Evolutionary conservation across 164 flowering plant genomes (phyloP).

Genomic region (Houttuynia cordata): DNA sequence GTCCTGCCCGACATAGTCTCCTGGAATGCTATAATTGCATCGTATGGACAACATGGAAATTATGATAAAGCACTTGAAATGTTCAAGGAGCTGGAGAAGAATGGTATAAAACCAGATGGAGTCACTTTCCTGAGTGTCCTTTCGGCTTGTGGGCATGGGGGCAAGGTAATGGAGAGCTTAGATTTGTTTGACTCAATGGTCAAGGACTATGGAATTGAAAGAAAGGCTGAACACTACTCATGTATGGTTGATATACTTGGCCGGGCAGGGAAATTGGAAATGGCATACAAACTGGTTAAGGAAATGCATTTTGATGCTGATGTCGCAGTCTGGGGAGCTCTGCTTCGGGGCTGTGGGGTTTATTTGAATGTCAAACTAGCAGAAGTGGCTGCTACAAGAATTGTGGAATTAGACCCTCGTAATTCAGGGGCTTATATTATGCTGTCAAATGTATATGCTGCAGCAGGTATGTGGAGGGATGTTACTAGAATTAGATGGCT

Average conservation of each 20-base stretch:
- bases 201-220: too few species aligned
- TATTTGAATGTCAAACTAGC: conserved; percentile 28
- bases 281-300: too few species aligned
- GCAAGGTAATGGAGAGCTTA: conserved; percentile 34
- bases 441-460: conserved; percentile 36
- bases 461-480: conserved; percentile 34
- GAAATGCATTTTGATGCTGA: too few species aligned
- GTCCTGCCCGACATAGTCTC: conserved; percentile 26
- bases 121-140: too few species aligned
- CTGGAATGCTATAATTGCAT: conserved; percentile 42
- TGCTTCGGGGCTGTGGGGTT: conserved; percentile 27
- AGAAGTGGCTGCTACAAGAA: conserved; percentile 28
- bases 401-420: conserved; percentile 28
- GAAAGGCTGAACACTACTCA: too few species aligned
- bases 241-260: too few species aligned
- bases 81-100: conserved; percentile 18
- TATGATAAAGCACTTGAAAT: conserved; percentile 21
- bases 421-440: conserved; percentile 29
- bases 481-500: conserved; percentile 24
- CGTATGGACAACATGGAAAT: conserved; percentile 35
- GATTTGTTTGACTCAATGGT: conserved; percentile 24
- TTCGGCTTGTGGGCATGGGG: conserved; percentile 38
- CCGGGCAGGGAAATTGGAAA: too few species aligned
- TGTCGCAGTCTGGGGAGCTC: too few species aligned
- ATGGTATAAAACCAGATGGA: conserved; percentile 28